These are phyloP conservation scores for Phytophthora cajani DNA, from an alignment of 352 stramenopile genomes.

Conservation along the genomic window DNA sequence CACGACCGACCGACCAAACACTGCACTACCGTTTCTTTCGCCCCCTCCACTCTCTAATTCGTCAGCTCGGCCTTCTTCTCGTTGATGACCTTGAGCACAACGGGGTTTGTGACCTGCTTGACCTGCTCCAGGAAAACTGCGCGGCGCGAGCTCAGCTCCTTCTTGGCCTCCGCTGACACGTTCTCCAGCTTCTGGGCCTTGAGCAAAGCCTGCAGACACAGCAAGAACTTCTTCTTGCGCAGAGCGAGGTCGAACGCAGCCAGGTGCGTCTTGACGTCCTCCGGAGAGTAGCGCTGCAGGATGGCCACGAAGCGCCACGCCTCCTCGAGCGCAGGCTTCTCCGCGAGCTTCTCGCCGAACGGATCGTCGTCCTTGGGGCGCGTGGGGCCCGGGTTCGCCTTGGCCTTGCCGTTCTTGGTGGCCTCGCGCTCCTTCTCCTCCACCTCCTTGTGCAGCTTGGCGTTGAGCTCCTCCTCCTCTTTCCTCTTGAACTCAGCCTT, in stretches of 20 bases:
- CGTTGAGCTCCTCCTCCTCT: constrained; percentile 75
- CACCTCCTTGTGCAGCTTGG: constrained; percentile 78
- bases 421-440: constrained; percentile 77
- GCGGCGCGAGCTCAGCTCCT: constrained; percentile 47
- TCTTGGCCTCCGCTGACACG: constrained; percentile 32
- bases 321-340: constrained; percentile 75
- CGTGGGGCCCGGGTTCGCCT: constrained; percentile 52
- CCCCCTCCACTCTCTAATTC: constrained; percentile 37
- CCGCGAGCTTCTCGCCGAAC: constrained; percentile 70
- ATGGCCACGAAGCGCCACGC: constrained; percentile 81
- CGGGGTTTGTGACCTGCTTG: constrained; percentile 64
- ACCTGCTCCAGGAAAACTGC: constrained; percentile 55
- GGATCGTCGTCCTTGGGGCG: constrained; percentile 76
- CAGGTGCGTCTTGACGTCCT: constrained; percentile 73
- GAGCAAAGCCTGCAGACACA: constrained; percentile 83
- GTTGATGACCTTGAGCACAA: constrained; percentile 68
- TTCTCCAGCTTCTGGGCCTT: constrained; percentile 52
- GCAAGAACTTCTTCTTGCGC: constrained; percentile 75
- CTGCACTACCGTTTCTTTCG: constrained; percentile 3
- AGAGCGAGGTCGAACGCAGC: constrained; percentile 80
- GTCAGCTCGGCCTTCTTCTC: constrained; percentile 68
- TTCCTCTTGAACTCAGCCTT: constrained; percentile 92
- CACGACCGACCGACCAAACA: constrained; percentile 19
- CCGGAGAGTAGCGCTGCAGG: constrained; percentile 64
- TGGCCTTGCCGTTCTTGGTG: constrained; percentile 77